Evolutionary conservation across 2,329 filamentous ascomycete genomes (phyloP).

Genomic region (Phoma sp.): DNA sequence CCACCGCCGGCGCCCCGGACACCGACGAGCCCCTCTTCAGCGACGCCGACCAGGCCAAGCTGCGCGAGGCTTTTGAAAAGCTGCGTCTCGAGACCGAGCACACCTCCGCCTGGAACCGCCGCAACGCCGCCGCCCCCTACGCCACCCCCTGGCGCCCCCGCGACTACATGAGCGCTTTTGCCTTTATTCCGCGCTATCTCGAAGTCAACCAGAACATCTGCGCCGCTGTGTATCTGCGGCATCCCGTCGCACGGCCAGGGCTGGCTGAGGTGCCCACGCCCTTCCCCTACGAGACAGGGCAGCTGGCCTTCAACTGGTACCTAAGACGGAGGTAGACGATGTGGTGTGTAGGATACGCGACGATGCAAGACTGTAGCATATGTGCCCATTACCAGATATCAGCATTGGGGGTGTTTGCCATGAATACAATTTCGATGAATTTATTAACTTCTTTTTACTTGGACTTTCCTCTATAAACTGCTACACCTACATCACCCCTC

Average conservation of each 20-base stretch:
- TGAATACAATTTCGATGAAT: too few relatives aligned
- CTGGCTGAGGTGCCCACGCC: slow-evolving; percentile 78
- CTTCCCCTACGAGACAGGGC: slow-evolving; percentile 72
- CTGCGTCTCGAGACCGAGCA: slow-evolving; percentile 79
- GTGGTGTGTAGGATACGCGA: too few relatives aligned
- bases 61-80: slow-evolving; percentile 64
- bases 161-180: slow-evolving; percentile 87
- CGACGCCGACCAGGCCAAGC: slow-evolving; percentile 63
- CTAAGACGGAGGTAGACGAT: slow-evolving; percentile 71
- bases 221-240: slow-evolving; percentile 90
- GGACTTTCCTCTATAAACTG: too few relatives aligned
- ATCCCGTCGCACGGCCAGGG: slow-evolving; percentile 87
- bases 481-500: too few relatives aligned
- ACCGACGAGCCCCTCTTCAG: slow-evolving; percentile 30
- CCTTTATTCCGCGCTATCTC: slow-evolving; percentile 92
- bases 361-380: too few relatives aligned
- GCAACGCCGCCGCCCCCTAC: slow-evolving; percentile 71
- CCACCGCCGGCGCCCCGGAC: not conserved
- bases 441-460: too few relatives aligned
- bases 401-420: too few relatives aligned
- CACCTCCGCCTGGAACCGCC: slow-evolving; percentile 60
- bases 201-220: slow-evolving; percentile 99
- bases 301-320: slow-evolving; percentile 94
- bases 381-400: too few relatives aligned
- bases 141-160: slow-evolving; percentile 88